Evolutionary conservation across 768 basidiomycete genomes (phyloP).

Genomic region (Suillus variegatus): DNA sequence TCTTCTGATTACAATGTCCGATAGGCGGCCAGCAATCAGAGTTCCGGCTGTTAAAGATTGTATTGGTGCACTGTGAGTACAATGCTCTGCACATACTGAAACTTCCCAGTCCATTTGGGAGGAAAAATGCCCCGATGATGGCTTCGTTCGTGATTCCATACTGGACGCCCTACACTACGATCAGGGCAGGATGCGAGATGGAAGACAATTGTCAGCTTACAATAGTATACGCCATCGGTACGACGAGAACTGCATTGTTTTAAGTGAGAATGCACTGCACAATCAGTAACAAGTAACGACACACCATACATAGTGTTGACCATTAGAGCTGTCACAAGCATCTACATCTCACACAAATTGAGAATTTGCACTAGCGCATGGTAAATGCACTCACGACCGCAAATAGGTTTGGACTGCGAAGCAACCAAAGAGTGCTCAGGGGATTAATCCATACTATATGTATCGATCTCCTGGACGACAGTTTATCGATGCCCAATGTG

Average conservation of each 20-base stretch:
- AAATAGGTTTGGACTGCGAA: slow-evolving; percentile 32
- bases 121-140: slow-evolving; percentile 24
- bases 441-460: slow-evolving; percentile 31
- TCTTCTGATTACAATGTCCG: slow-evolving; percentile 51
- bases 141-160: slow-evolving; percentile 26
- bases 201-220: slow-evolving; percentile 36
- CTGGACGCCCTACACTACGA: slow-evolving; percentile 45
- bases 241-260: slow-evolving; percentile 38
- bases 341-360: slow-evolving; percentile 33
- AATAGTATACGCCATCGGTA: slow-evolving; percentile 68
- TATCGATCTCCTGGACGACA: slow-evolving; percentile 9
- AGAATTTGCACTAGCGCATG: not conserved
- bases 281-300: slow-evolving; percentile 23
- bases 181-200: not conserved
- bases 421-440: slow-evolving; percentile 27
- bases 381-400: slow-evolving; percentile 22
- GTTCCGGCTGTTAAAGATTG: slow-evolving; percentile 49
- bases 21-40: slow-evolving; percentile 56
- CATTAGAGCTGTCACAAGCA: slow-evolving; percentile 37
- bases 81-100: slow-evolving; percentile 14
- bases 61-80: not conserved
- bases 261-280: not conserved
- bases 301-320: slow-evolving; percentile 33
- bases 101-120: slow-evolving; percentile 30
- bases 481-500: slow-evolving; percentile 29